Percentiles rank a stretch among this genome's conserved stretches.
phyloP scores from a whole-genome alignment of 2,329 filamentous ascomycete genomes.

The Thielaviopsis musarum region DNA sequence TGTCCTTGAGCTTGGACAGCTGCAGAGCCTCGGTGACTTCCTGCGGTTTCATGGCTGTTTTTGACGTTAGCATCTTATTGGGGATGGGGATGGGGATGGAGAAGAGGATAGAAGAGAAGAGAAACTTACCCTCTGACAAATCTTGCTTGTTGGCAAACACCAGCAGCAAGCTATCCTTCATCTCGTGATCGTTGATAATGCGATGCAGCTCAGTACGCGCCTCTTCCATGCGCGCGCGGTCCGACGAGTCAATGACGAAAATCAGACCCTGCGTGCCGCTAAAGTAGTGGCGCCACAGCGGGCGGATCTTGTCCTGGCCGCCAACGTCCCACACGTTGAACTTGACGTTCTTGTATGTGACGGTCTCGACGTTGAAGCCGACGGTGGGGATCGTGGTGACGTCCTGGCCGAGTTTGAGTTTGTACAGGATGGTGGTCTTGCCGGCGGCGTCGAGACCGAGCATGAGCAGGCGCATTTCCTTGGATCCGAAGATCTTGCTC shows the following conservation, averaged over 20 bases:
- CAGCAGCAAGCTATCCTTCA: constrained; percentile 84
- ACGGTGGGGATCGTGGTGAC: constrained; percentile 97
- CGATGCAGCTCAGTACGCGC: constrained; percentile 85
- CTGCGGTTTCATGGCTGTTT: constrained; percentile 56
- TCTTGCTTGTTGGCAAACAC: constrained; percentile 99
- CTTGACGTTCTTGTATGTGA: constrained; percentile 98
- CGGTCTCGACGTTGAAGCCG: constrained; percentile 97
- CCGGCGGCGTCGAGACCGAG: constrained; percentile 92
- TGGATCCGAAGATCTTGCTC: constrained; percentile 97
- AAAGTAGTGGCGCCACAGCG: constrained; percentile 96
- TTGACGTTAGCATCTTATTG: background rate
- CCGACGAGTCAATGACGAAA: constrained; percentile 95
- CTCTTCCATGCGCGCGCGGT: constrained; percentile 81
- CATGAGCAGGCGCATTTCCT: constrained; percentile 98
- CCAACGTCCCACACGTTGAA: constrained; percentile 99
- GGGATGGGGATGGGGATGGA: background rate
- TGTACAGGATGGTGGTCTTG: constrained; percentile 99
- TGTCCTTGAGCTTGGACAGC: constrained; percentile 62
- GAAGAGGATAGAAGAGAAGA: background rate
- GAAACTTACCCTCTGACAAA: constrained; percentile 39
- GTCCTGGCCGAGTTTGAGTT: constrained; percentile 94
- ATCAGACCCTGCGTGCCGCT: constrained; percentile 91
- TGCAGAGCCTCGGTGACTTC: constrained; percentile 66
- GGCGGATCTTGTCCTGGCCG: constrained; percentile 96
- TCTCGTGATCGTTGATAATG: constrained; percentile 95